Conservation (phyloP, 805 yeast species). For the Barnettozyma sucrosica region DNA sequence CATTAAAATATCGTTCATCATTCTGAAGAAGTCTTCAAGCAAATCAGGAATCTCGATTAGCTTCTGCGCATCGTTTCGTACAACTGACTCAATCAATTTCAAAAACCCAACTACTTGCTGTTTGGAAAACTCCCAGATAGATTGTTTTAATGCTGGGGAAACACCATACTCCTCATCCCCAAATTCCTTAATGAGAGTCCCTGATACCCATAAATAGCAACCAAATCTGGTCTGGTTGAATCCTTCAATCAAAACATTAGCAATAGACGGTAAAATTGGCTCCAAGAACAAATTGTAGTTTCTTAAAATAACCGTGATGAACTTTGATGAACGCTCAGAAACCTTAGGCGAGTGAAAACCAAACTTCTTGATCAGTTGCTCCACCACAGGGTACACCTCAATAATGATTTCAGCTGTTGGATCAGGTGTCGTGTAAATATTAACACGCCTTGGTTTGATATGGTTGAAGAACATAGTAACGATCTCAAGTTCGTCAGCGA, state of each 20-base stretch:
- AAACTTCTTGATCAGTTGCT: constrained; percentile 42
- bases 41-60: constrained; percentile 42
- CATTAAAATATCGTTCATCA: constrained; percentile 73
- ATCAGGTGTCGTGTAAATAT: constrained; percentile 26
- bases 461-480: constrained; percentile 54
- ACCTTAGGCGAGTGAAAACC: constrained; percentile 52
- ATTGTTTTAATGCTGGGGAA: constrained; percentile 37
- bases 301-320: constrained; percentile 59
- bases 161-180: constrained; percentile 28
- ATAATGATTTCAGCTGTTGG: constrained; percentile 50
- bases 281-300: constrained; percentile 50
- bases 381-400: constrained; percentile 57
- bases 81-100: constrained; percentile 29
- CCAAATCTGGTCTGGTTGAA: constrained; percentile 68
- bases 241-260: constrained; percentile 61
- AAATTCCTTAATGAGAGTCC: constrained; percentile 70
- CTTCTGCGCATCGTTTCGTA: constrained; percentile 14
- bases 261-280: constrained; percentile 58
- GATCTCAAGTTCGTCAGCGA: constrained; percentile 73
- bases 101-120: constrained; percentile 61
- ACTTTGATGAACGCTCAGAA: constrained; percentile 70
- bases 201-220: constrained; percentile 87
- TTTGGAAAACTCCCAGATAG: constrained; percentile 70
- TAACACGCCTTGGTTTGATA: constrained; percentile 38
- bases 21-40: constrained; percentile 80